A percentile compares a stretch with the other conserved stretches of the same genome.
Evolutionary conservation across 73 alveolate species (phyloP).

Genomic region (Loxodes magnus): DNA sequence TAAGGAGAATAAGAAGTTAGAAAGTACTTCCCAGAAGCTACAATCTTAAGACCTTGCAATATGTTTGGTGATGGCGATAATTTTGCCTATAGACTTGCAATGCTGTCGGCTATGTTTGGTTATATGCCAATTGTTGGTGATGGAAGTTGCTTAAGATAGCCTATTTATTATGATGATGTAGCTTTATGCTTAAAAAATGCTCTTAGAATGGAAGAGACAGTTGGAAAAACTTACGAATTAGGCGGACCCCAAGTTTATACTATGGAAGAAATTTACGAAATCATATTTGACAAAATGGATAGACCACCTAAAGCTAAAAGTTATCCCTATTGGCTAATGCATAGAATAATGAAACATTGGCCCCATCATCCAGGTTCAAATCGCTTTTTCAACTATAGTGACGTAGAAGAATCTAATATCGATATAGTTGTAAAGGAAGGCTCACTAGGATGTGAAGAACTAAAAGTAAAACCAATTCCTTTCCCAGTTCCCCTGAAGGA

Average conservation of each 20-base stretch:
- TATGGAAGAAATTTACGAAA: conserved; percentile 28
- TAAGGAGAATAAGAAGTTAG: conserved; percentile 43
- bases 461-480: conserved; percentile 37
- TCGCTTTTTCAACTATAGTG: conserved; percentile 10
- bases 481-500: conserved; percentile 18
- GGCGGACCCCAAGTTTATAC: conserved; percentile 56
- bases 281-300: conserved; percentile 22
- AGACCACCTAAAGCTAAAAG: conserved; percentile 37
- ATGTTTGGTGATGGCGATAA: conserved; percentile 35
- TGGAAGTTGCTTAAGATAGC: conserved; percentile 33
- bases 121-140: conserved; percentile 38
- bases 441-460: conserved; percentile 32
- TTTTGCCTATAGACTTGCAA: conserved; percentile 25
- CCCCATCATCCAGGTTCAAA: conserved; percentile 14
- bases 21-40: conserved; percentile 38
- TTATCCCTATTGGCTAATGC: conserved; percentile 7
- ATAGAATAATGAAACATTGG: conserved; percentile 8
- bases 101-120: conserved; percentile 16
- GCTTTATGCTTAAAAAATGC: conserved; percentile 30
- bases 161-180: conserved; percentile 35
- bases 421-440: conserved; percentile 18
- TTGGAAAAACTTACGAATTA: conserved; percentile 36
- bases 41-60: conserved; percentile 37
- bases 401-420: conserved; percentile 23
- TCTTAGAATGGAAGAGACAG: conserved; percentile 32